phyloP scores from a whole-genome alignment of 169 alveolate species.

The Cytauxzoon felis region DNA sequence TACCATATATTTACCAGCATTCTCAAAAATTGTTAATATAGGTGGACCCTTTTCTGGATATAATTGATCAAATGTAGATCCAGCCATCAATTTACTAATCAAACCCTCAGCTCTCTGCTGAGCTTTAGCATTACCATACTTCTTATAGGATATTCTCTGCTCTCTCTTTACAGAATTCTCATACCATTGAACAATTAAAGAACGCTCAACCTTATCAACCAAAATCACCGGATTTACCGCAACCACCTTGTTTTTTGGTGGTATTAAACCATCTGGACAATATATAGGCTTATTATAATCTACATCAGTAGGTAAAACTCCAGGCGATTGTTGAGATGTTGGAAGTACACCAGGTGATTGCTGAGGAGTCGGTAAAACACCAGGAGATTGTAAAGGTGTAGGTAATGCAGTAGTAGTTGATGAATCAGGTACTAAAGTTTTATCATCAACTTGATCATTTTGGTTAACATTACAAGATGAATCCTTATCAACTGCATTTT shows the following conservation, averaged over 20 bases:
- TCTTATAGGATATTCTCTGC: slow-evolving; percentile 74
- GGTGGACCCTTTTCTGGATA: slow-evolving; percentile 82
- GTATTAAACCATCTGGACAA: slow-evolving; percentile 18
- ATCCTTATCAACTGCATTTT: too few species aligned
- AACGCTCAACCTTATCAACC: slow-evolving; percentile 72
- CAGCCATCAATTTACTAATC: slow-evolving; percentile 64
- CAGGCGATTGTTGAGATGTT: too few species aligned
- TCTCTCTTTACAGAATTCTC: slow-evolving; percentile 69
- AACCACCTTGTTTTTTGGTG: slow-evolving; percentile 28
- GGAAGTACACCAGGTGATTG: too few species aligned
- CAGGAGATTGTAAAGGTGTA: too few species aligned
- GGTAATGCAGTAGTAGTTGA: too few species aligned
- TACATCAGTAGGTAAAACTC: too few species aligned
- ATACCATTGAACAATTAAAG: slow-evolving; percentile 74
- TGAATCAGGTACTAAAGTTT: too few species aligned
- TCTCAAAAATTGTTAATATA: slow-evolving; percentile 66
- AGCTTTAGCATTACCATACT: slow-evolving; percentile 78
- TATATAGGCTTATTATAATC: slow-evolving; percentile 12
- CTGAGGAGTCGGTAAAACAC: too few species aligned
- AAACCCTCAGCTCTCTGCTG: slow-evolving; percentile 74
- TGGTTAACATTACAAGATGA: neutral
- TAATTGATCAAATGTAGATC: slow-evolving; percentile 73
- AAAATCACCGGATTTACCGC: slow-evolving; percentile 64
- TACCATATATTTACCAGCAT: slow-evolving; percentile 69
- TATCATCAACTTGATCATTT: neutral